Conservation (phyloP, 768 basidiomycete species). For the Austroboletus festivus region DNA sequence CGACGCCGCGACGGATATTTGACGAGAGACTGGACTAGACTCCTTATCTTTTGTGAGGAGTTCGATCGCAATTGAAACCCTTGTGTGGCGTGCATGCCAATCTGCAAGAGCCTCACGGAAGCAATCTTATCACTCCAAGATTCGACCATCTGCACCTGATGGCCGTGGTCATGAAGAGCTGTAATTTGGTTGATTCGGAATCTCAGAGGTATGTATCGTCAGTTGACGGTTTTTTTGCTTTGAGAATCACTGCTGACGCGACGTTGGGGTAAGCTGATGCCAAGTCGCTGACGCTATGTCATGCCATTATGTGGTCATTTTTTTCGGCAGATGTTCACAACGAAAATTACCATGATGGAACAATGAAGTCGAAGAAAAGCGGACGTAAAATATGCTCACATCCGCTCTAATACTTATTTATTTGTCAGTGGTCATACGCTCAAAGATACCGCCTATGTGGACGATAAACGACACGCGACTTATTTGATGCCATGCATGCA, state of each 20-base stretch:
- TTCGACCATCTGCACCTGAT: neutral
- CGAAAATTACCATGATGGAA: neutral
- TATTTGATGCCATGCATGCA: constrained; percentile 9
- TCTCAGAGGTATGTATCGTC: too few species aligned
- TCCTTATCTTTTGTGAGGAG: neutral
- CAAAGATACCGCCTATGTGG: neutral
- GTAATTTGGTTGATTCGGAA: too few species aligned
- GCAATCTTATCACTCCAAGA: neutral
- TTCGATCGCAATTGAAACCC: neutral
- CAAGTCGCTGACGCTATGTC: too few species aligned
- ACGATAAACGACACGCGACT: neutral
- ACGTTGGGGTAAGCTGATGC: too few species aligned
- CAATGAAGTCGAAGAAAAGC: neutral
- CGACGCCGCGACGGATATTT: too few species aligned
- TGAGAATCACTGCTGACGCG: too few species aligned
- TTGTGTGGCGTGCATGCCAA: neutral
- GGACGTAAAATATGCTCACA: neutral
- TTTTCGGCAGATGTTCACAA: neutral
- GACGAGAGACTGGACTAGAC: neutral
- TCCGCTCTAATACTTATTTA: neutral
- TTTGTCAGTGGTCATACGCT: too few species aligned
- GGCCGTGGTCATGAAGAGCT: too few species aligned
- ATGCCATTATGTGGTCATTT: too few species aligned
- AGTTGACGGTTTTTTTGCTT: too few species aligned
- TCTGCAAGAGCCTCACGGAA: neutral